These are phyloP conservation scores for Citrus inodora DNA, from an alignment of 345 rosid genomes.

Conservation along the genomic window DNA sequence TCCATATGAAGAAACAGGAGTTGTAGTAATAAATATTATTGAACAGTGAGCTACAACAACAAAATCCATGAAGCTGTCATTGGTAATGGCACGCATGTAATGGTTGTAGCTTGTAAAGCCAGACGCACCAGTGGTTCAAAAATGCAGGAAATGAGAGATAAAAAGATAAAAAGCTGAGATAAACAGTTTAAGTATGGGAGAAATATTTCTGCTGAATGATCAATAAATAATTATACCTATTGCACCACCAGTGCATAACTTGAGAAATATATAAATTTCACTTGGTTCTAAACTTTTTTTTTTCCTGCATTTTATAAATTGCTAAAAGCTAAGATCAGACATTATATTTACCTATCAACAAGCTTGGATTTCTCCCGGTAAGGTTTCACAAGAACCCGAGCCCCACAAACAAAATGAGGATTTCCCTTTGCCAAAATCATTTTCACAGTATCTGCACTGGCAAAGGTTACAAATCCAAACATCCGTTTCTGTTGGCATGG, in stretches of 20 bases:
- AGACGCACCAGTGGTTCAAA: background rate
- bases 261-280: background rate
- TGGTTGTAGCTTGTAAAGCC: background rate
- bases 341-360: constrained; percentile 42
- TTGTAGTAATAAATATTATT: background rate
- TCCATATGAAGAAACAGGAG: background rate
- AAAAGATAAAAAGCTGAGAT: background rate
- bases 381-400: constrained; percentile 73
- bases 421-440: constrained; percentile 56
- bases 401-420: constrained; percentile 69
- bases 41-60: background rate
- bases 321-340: background rate
- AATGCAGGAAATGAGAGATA: background rate
- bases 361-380: constrained; percentile 66
- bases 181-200: background rate
- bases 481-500: constrained; percentile 69
- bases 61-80: background rate
- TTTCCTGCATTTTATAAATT: background rate
- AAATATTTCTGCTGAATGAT: background rate
- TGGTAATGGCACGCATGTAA: background rate
- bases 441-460: constrained; percentile 49
- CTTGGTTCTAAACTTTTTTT: background rate
- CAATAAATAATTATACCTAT: background rate
- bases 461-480: constrained; percentile 75
- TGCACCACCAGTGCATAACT: background rate